phyloP scores from a whole-genome alignment of 2,329 filamentous ascomycete genomes.

The Colletotrichum sp. region DNA sequence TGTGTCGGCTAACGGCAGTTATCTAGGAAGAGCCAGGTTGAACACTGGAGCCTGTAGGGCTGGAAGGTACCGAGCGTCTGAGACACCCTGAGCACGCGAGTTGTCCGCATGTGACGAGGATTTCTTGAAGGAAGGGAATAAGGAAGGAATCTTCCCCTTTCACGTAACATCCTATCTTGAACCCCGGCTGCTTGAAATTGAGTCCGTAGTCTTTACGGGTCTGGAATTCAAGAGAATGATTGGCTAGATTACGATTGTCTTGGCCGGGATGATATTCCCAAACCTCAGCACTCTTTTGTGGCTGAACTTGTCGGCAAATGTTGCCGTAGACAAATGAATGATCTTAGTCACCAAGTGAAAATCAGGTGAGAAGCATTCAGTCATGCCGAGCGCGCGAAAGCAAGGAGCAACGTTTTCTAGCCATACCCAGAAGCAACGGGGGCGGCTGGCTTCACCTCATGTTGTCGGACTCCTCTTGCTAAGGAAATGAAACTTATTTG shows the following conservation, averaged over 20 bases:
- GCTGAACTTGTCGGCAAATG: background rate
- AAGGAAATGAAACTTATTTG: background rate
- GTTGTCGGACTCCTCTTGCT: background rate
- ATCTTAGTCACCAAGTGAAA: too few relatives aligned
- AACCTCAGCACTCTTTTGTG: background rate
- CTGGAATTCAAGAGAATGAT: background rate
- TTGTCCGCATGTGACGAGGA: background rate
- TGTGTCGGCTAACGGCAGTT: background rate
- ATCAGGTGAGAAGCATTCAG: background rate
- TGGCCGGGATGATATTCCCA: background rate
- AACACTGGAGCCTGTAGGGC: background rate
- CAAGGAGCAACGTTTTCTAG: background rate
- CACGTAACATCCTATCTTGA: background rate
- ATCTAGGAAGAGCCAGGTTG: background rate
- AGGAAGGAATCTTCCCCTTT: background rate
- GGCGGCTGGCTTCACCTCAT: background rate
- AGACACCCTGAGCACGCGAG: background rate
- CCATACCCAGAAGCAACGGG: background rate
- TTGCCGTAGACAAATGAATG: background rate
- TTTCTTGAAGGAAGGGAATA: background rate
- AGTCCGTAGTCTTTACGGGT: background rate
- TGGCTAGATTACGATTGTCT: background rate
- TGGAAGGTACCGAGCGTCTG: background rate
- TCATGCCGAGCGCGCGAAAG: background rate
- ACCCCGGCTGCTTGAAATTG: background rate